Evolutionary conservation across 208 protist genomes (phyloP).

Genomic region (Acanthamoeba lugdunensis): DNA sequence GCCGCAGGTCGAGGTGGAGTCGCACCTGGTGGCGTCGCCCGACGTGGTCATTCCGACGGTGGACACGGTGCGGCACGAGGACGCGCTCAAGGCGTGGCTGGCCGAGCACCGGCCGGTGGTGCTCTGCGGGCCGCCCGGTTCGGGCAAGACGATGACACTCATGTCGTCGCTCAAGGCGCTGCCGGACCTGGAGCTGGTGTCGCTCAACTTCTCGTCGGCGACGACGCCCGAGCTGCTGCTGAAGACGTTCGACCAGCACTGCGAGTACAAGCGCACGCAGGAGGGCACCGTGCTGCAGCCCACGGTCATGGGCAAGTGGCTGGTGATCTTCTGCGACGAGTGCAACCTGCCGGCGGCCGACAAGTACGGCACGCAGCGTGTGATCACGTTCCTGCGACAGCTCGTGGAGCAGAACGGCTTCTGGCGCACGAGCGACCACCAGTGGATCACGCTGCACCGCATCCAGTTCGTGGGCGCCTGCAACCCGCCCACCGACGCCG

Average conservation of each 20-base stretch:
- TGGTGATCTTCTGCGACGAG: conserved; percentile 99
- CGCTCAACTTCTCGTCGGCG: conserved; percentile 97
- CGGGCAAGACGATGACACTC: conserved; percentile 98
- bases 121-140: conserved; percentile 85
- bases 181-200: conserved; percentile 94
- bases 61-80: conserved; percentile 97
- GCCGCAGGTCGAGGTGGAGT: conserved; percentile 89
- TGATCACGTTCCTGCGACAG: conserved; percentile 97
- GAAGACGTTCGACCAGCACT: conserved; percentile 97
- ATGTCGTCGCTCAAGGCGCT: conserved; percentile 91
- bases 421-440: conserved; percentile 79
- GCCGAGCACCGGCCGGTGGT: conserved; percentile 86
- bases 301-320: conserved; percentile 90
- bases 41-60: conserved; percentile 97
- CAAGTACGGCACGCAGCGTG: conserved; percentile 97
- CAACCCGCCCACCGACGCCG: conserved; percentile 98
- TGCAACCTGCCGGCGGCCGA: conserved; percentile 97
- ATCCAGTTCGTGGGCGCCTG: conserved; percentile 96
- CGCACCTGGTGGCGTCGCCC: conserved; percentile 92
- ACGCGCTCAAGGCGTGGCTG: conserved; percentile 95
- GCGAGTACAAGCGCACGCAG: conserved; percentile 92
- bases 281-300: conserved; percentile 92
- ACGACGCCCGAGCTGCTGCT: conserved; percentile 95
- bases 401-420: conserved; percentile 94
- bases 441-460: conserved; percentile 94